Percentiles rank a stretch among this genome's conserved stretches.
phyloP scores from a whole-genome alignment of 2,329 filamentous ascomycete species.

The Davidsoniella eucalypti region DNA sequence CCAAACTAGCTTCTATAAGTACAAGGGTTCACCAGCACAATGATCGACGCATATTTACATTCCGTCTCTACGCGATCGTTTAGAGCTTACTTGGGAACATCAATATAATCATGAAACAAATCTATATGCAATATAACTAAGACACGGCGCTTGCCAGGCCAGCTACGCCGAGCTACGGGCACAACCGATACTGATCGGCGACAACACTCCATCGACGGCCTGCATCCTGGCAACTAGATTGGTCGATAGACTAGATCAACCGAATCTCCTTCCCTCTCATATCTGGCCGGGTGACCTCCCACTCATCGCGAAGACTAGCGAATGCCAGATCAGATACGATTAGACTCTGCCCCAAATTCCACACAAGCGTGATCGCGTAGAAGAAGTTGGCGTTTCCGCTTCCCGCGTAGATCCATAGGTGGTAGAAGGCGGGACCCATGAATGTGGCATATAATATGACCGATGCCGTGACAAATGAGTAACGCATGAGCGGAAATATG shows the following conservation, averaged over 20 bases:
- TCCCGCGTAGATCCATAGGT: conserved; percentile 95
- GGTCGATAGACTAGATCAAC: conserved; percentile 44
- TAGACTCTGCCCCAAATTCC: conserved; percentile 79
- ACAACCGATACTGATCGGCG: not conserved
- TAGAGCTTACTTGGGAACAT: too few species aligned
- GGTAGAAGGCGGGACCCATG: conserved; percentile 85
- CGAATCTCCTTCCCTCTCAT: conserved; percentile 75
- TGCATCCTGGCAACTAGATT: not conserved
- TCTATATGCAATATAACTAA: too few species aligned
- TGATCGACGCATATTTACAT: too few species aligned
- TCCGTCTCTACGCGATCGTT: too few species aligned
- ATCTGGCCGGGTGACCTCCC: conserved; percentile 82
- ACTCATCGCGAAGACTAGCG: conserved; percentile 78
- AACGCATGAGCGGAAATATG: conserved; percentile 82
- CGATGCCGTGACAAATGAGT: conserved; percentile 72
- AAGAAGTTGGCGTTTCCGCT: conserved; percentile 99
- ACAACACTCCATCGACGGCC: not conserved
- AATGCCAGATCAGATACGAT: conserved; percentile 79
- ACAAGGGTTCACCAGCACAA: too few species aligned
- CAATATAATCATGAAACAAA: too few species aligned
- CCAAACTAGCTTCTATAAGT: too few species aligned
- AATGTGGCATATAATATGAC: conserved; percentile 76
- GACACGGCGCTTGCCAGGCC: too few species aligned
- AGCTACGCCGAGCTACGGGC: not conserved
- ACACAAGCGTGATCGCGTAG: conserved; percentile 97